These are phyloP conservation scores for Aspergillus intermedius DNA, from an alignment of 2,329 filamentous ascomycete genomes.

Conservation along the genomic window DNA sequence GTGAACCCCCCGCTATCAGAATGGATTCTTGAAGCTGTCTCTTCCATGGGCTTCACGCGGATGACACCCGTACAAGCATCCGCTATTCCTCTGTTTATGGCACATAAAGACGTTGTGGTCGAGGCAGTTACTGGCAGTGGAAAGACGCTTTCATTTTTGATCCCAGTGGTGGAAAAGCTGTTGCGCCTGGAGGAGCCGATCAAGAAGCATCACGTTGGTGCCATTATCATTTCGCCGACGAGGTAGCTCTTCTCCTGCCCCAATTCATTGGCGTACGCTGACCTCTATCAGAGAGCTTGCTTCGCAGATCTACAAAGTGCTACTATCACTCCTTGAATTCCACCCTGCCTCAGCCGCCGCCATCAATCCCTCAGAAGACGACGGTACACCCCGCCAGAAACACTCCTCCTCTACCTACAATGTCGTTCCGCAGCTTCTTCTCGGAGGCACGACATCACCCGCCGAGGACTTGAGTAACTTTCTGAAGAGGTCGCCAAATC, in stretches of 20 bases:
- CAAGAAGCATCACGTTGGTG: constrained; percentile 83
- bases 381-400: constrained; percentile 29
- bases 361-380: constrained; percentile 37
- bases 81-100: constrained; percentile 79
- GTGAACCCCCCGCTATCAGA: constrained; percentile 64
- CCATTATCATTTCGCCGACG: constrained; percentile 87
- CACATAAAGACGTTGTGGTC: constrained; percentile 86
- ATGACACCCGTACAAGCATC: constrained; percentile 96
- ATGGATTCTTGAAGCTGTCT: constrained; percentile 82
- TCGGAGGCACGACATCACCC: constrained; percentile 74
- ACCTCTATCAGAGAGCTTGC: constrained; percentile 64
- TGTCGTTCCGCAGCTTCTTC: constrained; percentile 77
- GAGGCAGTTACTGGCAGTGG: constrained; percentile 89
- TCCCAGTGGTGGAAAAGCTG: constrained; percentile 76
- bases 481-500: constrained; percentile 74
- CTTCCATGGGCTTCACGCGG: constrained; percentile 74
- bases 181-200: constrained; percentile 72
- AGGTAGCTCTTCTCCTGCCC: constrained; percentile 31
- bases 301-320: constrained; percentile 78
- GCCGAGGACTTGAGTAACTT: constrained; percentile 84
- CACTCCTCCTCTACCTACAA: constrained; percentile 47
- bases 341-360: constrained; percentile 65
- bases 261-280: not conserved
- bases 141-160: constrained; percentile 79
- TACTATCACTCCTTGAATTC: constrained; percentile 71